Conservation (phyloP, 306 rosid species). For the Cajanus cajan region DNA sequence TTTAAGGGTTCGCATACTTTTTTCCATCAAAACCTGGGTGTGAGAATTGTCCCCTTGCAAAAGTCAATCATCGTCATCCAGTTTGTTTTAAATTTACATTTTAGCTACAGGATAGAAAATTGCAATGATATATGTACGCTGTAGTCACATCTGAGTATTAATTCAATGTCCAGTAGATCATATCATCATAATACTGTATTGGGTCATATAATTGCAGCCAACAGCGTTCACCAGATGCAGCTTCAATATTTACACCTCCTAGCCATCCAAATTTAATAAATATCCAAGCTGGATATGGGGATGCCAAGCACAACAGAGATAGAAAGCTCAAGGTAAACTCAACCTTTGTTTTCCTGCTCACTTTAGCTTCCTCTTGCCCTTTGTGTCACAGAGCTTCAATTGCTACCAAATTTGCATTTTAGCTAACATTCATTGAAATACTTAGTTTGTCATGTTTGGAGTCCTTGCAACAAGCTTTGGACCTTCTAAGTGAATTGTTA, state of each 20-base stretch:
- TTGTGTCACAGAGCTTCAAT: not conserved
- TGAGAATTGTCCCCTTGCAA: not conserved
- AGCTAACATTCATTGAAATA: conserved; percentile 11
- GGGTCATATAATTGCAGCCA: conserved; percentile 61
- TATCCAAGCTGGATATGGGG: conserved; percentile 75
- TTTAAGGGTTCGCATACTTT: not conserved
- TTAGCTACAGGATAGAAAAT: too few relatives aligned
- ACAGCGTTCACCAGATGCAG: conserved; percentile 72
- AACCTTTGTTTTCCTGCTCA: not conserved
- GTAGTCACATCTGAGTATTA: conserved; percentile 5
- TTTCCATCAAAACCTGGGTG: not conserved
- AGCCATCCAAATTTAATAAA: conserved; percentile 45
- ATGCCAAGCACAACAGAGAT: conserved; percentile 86
- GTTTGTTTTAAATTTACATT: not conserved
- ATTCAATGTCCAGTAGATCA: not conserved
- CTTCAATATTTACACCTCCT: conserved; percentile 79
- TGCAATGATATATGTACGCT: not conserved
- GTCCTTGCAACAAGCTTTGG: conserved; percentile 73
- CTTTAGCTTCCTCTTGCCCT: conserved; percentile 15
- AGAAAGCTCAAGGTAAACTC: conserved; percentile 72
- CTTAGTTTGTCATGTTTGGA: conserved; percentile 83
- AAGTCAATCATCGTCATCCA: not conserved
- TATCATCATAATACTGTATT: conserved; percentile 24
- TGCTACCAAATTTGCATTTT: not conserved
- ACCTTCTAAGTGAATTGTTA: conserved; percentile 91